These are phyloP conservation scores for Pseudogymnoascus sp. DNA, from an alignment of 2,329 filamentous ascomycete genomes.

Conservation along the genomic window DNA sequence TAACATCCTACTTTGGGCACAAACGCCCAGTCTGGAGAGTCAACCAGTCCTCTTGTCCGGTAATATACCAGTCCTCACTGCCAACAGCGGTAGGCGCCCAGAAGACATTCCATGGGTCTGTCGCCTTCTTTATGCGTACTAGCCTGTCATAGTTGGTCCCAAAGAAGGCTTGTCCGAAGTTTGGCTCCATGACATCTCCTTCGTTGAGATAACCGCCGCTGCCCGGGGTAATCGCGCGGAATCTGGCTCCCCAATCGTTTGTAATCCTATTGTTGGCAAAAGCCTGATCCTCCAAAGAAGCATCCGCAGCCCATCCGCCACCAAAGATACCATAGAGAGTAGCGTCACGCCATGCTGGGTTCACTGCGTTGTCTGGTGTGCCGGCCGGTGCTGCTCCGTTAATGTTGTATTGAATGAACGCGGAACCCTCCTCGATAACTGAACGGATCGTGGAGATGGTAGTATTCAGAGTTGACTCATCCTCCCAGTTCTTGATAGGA, in stretches of 20 bases:
- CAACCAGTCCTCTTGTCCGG: background rate
- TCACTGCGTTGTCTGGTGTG: conserved; percentile 12
- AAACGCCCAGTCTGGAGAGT: background rate
- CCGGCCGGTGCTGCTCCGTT: conserved; percentile 9
- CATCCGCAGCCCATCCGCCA: conserved; percentile 12
- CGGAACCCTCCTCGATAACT: conserved; percentile 28
- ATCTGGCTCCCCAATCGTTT: conserved; percentile 22
- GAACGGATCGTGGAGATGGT: conserved; percentile 25
- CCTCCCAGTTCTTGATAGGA: conserved; percentile 31
- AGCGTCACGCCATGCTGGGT: conserved; percentile 15
- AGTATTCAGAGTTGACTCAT: conserved; percentile 18
- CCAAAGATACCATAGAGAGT: conserved; percentile 4
- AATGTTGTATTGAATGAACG: conserved; percentile 19
- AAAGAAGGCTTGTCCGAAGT: conserved; percentile 37
- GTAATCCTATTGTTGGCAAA: conserved; percentile 25
- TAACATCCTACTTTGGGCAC: background rate
- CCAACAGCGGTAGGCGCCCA: conserved; percentile 15
- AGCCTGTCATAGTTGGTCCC: conserved; percentile 24
- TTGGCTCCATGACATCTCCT: conserved; percentile 35
- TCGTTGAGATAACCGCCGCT: conserved; percentile 41
- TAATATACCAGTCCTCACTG: conserved; percentile 8
- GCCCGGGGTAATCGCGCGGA: conserved; percentile 31
- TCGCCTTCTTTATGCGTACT: conserved; percentile 14
- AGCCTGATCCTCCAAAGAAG: conserved; percentile 18
- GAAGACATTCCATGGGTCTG: conserved; percentile 14